Base-by-base conservation (phyloP, 257 asterid genomes). In the Buddleja alternifolia region DNA sequence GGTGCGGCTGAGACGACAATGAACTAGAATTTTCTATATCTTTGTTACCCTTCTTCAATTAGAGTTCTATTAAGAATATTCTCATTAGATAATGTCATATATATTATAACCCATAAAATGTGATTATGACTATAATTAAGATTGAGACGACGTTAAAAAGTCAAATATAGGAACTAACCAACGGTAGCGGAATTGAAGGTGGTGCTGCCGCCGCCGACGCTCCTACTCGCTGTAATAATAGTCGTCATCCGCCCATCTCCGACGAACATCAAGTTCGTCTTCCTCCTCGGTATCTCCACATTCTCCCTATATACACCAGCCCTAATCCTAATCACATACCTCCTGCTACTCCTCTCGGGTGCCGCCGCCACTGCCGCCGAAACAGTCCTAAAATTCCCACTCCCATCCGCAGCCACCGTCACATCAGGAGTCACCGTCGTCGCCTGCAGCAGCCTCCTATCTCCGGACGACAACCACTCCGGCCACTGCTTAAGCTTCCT, bases 321-420 rank as follows among this genome's bases (percentile, higher is more conserved):
- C 37, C 73, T 76, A 14, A 85, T 81, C 73, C 84, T 53, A 8
- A 86, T 86, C 67, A 86, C 83, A 7, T 79, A 86, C 81, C 92
- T 83, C 65, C 77, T 21, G 8, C 75, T 76, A 3, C 85, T 75
- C 1, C 84, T 64, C 34, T 25, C 19, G 54, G 88, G 88, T 39
- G 88, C 88, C 58, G 86, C 83, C 47, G 82, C 86, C 73, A 86
- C 89, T 2, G 92, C 87, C 10, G 47, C 87, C 6, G 85, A 34
- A 0, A 85, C 77, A 5, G 85, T 83, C 29, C 69, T 25, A 15
- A 47, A 73, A 40, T 83, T 75, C 10, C 92, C 92, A 17, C 84
- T 86, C 20, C 87, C 92, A 36, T 86, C 92, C 3, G 89, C 87
- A 60, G 92, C 89, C 53, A 86, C 92, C 48, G 85, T 80, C 9